These are phyloP conservation scores for Ustulina deusta DNA, from an alignment of 2,329 filamentous ascomycete genomes.

Conservation along the genomic window DNA sequence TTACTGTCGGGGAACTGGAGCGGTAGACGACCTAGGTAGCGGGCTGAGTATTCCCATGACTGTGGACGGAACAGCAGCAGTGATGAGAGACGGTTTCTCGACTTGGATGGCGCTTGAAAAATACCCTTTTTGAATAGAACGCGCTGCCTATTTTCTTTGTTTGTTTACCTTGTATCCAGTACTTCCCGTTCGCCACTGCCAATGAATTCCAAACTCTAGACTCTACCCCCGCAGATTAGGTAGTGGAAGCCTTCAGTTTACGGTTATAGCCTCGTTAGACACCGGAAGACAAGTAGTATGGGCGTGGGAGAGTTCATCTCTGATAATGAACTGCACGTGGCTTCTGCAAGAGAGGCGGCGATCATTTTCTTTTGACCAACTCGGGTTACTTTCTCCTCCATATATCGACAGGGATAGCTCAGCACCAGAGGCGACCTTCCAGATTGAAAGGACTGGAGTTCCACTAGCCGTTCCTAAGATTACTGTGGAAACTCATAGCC, in stretches of 20 bases:
- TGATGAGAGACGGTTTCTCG: neutral
- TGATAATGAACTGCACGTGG: neutral
- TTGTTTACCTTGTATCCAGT: neutral
- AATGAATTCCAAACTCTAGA: neutral
- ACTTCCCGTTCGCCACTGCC: neutral
- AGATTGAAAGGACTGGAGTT: neutral
- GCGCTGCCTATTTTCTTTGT: neutral
- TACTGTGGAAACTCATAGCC: constrained; percentile 31
- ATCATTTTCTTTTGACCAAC: neutral
- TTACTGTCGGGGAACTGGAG: neutral
- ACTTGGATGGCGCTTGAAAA: neutral
- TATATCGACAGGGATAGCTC: neutral
- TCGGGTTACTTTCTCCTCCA: neutral
- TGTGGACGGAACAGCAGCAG: neutral
- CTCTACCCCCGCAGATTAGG: neutral
- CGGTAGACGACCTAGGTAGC: neutral
- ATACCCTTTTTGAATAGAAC: neutral
- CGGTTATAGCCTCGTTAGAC: neutral
- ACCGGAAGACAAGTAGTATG: neutral
- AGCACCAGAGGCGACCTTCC: too few species aligned
- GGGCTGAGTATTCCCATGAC: too few species aligned
- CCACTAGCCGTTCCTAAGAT: neutral
- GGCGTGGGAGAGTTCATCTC: neutral
- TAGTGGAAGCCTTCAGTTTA: neutral
- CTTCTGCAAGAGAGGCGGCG: neutral